Base-by-base conservation (phyloP, 148 eudicot species). In the Gaultheria prostrata region DNA sequence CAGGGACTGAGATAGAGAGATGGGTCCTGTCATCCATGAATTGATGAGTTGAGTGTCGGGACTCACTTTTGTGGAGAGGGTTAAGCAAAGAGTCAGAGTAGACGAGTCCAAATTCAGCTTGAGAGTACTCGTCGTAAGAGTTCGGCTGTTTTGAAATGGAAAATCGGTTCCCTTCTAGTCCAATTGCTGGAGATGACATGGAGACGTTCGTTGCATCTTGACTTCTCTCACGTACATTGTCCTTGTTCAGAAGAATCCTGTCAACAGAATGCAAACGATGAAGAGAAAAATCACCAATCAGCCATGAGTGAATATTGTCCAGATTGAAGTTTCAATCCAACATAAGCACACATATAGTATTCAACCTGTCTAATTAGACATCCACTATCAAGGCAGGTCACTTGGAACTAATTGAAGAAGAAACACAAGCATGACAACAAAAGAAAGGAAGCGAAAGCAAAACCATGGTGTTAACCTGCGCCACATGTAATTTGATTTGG, bases 1-100 rank as follows among this genome's bases (percentile, higher is more conserved):
- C 48, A 6, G 95, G 91, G 73, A 89, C 85, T 24, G 94, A 90
- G 10, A 88, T 89, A 0, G 94, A 90, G 51, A 90, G 91, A 65
- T 92, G 87, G 87, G 61, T 89, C 93, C 92, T 87, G 17, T 89
- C 88, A 33, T 89, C 92, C 80, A 89, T 90, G 89, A 90, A 90
- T n/a, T 89, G 90, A 32, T 78, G 86, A 53, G 86, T 83, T 8
- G 83, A 59, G 56, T 73, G 71, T 43, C 72, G 84, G 6, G 88
- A 82, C 77, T 78, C 74, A 59, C 43, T 79, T 33, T 82, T 83
- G 2, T 87, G 89, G 57, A 88, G 7, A 9, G 90, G 91, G 83
- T 89, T 93, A 72, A 91, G 83, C 63, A 91, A 61, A 3, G 92
- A 84, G 53, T 91, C 90, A 12, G 93, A 80, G 83, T 82, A 91